Conservation (phyloP, 2,329 filamentous ascomycete species). For the Graphium sp. region DNA sequence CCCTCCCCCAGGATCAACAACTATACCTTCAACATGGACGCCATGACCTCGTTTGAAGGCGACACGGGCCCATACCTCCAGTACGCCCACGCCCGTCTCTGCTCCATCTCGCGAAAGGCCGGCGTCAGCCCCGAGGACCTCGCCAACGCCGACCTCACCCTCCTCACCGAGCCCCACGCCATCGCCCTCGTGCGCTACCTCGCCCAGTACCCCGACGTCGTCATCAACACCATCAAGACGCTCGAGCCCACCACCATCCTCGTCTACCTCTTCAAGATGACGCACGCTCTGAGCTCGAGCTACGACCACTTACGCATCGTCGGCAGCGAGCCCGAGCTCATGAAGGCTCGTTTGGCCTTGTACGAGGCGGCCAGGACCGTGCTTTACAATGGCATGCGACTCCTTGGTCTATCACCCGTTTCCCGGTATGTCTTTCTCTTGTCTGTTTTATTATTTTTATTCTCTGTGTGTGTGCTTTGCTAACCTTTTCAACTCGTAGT, state of each 20-base stretch:
- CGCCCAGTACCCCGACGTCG: slow-evolving; percentile 73
- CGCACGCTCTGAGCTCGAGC: slow-evolving; percentile 60
- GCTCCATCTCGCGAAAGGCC: slow-evolving; percentile 43
- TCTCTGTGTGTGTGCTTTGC: background rate
- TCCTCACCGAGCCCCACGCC: slow-evolving; percentile 58
- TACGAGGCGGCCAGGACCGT: slow-evolving; percentile 64
- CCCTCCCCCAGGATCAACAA: slow-evolving; percentile 34
- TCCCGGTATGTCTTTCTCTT: no score
- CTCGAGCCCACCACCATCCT: slow-evolving; percentile 48
- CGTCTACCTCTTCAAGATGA: slow-evolving; percentile 74
- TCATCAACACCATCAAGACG: slow-evolving; percentile 71
- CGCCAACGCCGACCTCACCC: slow-evolving; percentile 42
- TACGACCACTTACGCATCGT: slow-evolving; percentile 73
- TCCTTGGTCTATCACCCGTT: slow-evolving; percentile 65
- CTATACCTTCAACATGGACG: slow-evolving; percentile 61
- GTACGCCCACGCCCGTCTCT: slow-evolving; percentile 62
- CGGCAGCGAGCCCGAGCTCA: slow-evolving; percentile 57
- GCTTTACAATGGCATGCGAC: slow-evolving; percentile 65
- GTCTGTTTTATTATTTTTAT: background rate
- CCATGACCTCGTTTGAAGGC: slow-evolving; percentile 71
- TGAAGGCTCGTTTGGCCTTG: slow-evolving; percentile 57
- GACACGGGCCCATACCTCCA: slow-evolving; percentile 77
- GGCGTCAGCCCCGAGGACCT: slow-evolving; percentile 39
- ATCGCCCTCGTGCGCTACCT: slow-evolving; percentile 58
- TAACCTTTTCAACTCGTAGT: background rate